These are phyloP conservation scores for Cucurbita maxima DNA, from an alignment of 306 rosid species.

Conservation along the genomic window DNA sequence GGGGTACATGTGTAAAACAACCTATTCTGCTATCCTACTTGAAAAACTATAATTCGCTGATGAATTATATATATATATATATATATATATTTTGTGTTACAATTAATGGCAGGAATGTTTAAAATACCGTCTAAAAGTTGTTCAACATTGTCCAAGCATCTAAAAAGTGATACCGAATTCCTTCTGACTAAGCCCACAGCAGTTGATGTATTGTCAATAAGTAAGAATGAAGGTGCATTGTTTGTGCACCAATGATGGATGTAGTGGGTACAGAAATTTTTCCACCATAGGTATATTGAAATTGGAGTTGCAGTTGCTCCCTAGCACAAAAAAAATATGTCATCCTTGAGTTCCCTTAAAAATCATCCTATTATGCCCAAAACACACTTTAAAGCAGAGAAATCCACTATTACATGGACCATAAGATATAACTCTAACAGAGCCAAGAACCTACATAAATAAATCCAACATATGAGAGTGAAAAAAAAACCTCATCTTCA, in stretches of 20 bases:
- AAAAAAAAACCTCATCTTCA: slow-evolving; percentile 58
- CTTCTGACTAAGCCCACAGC: slow-evolving; percentile 69
- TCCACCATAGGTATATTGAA: slow-evolving; percentile 67
- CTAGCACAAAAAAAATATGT: slow-evolving; percentile 18
- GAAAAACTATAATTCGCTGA: neutral
- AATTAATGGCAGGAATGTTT: neutral
- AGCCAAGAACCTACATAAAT: neutral
- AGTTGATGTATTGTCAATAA: slow-evolving; percentile 43
- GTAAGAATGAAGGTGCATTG: slow-evolving; percentile 56
- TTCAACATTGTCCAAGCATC: slow-evolving; percentile 72
- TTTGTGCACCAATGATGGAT: slow-evolving; percentile 78
- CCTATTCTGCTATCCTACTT: neutral
- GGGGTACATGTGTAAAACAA: neutral
- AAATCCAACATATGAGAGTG: slow-evolving; percentile 5
- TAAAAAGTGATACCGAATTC: slow-evolving; percentile 60
- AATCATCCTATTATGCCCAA: neutral
- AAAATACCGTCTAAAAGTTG: slow-evolving; percentile 53
- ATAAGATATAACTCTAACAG: neutral
- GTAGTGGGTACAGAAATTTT: slow-evolving; percentile 45
- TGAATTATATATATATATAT: neutral
- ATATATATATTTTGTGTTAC: too few species aligned
- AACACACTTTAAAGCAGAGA: neutral
- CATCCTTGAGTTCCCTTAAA: neutral
- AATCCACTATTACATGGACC: neutral
- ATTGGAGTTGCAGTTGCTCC: slow-evolving; percentile 38